Conservation (phyloP, 148 eudicot genomes). For the Gaultheria prostrata region DNA sequence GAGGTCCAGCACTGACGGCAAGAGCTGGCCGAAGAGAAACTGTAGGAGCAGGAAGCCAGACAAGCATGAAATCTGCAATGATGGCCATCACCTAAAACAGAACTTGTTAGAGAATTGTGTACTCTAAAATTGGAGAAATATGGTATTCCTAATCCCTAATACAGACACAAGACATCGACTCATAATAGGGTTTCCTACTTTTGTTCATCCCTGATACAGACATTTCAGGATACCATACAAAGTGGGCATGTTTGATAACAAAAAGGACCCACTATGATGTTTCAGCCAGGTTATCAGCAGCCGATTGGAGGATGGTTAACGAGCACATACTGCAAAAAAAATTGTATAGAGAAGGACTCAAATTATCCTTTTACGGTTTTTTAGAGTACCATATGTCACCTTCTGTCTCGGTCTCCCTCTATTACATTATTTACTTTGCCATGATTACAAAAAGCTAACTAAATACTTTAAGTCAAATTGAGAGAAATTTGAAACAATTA, state of each 20-base stretch:
- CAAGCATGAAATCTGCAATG: constrained; percentile 95
- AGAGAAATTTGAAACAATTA: too few species aligned
- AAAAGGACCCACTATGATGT: background rate
- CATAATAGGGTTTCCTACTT: background rate
- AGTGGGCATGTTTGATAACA: background rate
- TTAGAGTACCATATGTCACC: too few species aligned
- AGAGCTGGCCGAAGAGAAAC: constrained; percentile 76
- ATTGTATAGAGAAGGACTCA: background rate
- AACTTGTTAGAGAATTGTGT: constrained; percentile 13
- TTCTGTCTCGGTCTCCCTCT: too few species aligned
- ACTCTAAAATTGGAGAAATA: background rate
- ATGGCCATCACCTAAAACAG: constrained; percentile 83
- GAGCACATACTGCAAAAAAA: background rate
- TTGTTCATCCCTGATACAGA: background rate
- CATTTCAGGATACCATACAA: background rate
- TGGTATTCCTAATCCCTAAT: background rate
- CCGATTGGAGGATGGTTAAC: background rate
- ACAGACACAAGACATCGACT: background rate
- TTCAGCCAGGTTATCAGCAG: background rate
- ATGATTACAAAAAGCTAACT: too few species aligned
- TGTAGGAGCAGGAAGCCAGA: constrained; percentile 96
- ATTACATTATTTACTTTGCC: too few species aligned
- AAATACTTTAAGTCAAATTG: too few species aligned
- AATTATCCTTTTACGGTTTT: too few species aligned
- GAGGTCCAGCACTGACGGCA: constrained; percentile 55